Conservation (phyloP, 208 protist species). For the Leishmania aethiopica region DNA sequence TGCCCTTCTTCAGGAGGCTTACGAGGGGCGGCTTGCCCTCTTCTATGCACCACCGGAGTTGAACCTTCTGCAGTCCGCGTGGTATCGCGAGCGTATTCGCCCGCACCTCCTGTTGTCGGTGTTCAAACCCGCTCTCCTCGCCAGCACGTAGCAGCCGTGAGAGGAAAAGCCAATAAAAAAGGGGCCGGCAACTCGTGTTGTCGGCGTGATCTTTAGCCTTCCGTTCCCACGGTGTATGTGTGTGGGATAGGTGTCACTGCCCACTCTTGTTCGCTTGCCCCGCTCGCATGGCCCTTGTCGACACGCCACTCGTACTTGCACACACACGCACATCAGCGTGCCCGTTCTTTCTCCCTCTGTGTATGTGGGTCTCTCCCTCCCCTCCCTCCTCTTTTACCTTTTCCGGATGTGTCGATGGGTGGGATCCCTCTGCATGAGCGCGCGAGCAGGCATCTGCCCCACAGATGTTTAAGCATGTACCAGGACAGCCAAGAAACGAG, state of each 20-base stretch:
- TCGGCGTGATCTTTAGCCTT: not conserved
- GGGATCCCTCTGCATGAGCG: not conserved
- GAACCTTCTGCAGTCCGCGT: constrained; percentile 50
- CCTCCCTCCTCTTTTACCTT: not conserved
- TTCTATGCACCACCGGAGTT: constrained; percentile 86
- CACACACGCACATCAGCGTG: not conserved
- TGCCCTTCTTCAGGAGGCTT: constrained; percentile 88
- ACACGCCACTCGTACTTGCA: not conserved
- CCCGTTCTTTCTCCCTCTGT: not conserved
- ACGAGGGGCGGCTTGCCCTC: constrained; percentile 83
- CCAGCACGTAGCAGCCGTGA: not conserved
- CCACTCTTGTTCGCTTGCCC: not conserved
- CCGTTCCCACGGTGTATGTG: not conserved
- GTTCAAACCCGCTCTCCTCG: constrained; percentile 14
- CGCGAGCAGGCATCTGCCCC: not conserved
- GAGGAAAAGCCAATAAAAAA: not conserved
- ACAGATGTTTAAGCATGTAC: not conserved
- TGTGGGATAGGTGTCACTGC: not conserved
- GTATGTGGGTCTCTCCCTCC: no score
- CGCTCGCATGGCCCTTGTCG: not conserved
- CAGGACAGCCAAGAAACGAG: not conserved
- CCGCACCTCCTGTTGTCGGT: constrained; percentile 47
- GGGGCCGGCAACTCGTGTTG: not conserved
- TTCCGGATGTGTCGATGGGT: no score
- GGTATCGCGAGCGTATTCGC: constrained; percentile 46